These are phyloP conservation scores for Globisporangium alternatum DNA, from an alignment of 352 stramenopile species.

Conservation along the genomic window DNA sequence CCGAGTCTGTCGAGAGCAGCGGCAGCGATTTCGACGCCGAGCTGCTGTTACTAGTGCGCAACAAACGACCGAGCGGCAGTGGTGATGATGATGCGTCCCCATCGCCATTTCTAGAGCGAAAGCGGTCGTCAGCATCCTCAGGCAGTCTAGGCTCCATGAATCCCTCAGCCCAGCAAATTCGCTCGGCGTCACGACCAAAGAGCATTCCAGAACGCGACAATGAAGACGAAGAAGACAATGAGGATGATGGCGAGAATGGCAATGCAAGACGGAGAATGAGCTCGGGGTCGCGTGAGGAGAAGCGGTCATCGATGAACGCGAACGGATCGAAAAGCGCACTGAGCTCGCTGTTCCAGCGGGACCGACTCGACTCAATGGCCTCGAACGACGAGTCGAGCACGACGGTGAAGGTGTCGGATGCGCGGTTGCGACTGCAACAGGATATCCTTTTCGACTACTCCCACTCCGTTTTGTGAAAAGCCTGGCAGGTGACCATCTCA, in stretches of 20 bases:
- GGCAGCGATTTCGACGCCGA: constrained; percentile 45
- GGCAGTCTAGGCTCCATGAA: constrained; percentile 3
- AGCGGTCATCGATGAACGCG: neutral
- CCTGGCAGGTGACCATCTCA: neutral
- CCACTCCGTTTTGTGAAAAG: neutral
- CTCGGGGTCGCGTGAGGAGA: neutral
- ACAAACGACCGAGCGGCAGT: constrained; percentile 25
- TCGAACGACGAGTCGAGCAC: constrained; percentile 15
- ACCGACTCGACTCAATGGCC: constrained; percentile 23
- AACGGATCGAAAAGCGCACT: constrained; percentile 18
- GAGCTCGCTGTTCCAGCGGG: constrained; percentile 32
- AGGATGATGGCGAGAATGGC: neutral
- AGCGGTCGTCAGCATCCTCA: neutral
- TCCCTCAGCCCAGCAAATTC: neutral
- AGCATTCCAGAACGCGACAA: constrained; percentile 38
- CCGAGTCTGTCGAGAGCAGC: constrained; percentile 20
- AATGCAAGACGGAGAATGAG: neutral
- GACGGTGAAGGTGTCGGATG: constrained; percentile 50
- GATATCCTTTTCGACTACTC: constrained; percentile 26
- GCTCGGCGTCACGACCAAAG: constrained; percentile 12
- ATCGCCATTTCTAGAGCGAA: constrained; percentile 1
- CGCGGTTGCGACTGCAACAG: constrained; percentile 61
- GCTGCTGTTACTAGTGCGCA: constrained; percentile 42
- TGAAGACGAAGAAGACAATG: constrained; percentile 15
- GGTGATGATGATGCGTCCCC: neutral